Percentiles rank a stretch among this genome's conserved stretches.
Conservation (phyloP, 345 rosid genomes). For the Acer negundo region DNA sequence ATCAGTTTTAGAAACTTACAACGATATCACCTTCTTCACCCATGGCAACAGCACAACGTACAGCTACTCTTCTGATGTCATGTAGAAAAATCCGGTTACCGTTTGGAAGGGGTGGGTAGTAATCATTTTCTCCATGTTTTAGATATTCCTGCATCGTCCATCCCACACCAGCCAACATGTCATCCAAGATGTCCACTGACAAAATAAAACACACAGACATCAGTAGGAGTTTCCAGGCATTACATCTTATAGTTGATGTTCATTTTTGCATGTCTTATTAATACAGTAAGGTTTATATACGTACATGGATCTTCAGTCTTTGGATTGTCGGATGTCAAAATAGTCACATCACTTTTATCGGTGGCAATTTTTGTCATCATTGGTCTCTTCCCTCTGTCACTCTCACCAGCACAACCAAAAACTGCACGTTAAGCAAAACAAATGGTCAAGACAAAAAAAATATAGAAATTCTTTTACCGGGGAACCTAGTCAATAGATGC, state of each 20-base stretch:
- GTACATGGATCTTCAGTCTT: slow-evolving; percentile 86
- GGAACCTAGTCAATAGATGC: neutral
- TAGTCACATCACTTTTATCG: slow-evolving; percentile 90
- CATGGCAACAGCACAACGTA: slow-evolving; percentile 94
- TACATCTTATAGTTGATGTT: neutral
- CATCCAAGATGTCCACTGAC: slow-evolving; percentile 94
- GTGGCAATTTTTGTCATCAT: slow-evolving; percentile 85
- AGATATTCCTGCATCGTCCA: slow-evolving; percentile 94
- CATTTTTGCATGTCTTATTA: neutral
- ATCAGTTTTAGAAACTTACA: slow-evolving; percentile 61
- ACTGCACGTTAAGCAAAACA: slow-evolving; percentile 43
- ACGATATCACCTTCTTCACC: slow-evolving; percentile 98
- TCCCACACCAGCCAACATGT: slow-evolving; percentile 91
- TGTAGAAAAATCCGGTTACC: slow-evolving; percentile 91
- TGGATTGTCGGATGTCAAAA: slow-evolving; percentile 90
- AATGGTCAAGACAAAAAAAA: slow-evolving; percentile 14
- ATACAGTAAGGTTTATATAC: slow-evolving; percentile 23
- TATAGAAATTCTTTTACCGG: neutral
- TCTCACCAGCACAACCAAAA: slow-evolving; percentile 81
- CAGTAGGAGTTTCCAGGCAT: slow-evolving; percentile 9
- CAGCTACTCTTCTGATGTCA: slow-evolving; percentile 89
- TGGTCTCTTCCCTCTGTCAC: slow-evolving; percentile 85
- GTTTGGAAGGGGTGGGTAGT: slow-evolving; percentile 87
- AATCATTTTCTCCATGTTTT: slow-evolving; percentile 85
- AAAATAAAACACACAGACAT: slow-evolving; percentile 21